Percentiles rank a stretch among this genome's conserved stretches.
These are phyloP conservation scores for Jackrogersella multiformis DNA, from an alignment of 495 filamentous ascomycete species.

Conservation along the genomic window DNA sequence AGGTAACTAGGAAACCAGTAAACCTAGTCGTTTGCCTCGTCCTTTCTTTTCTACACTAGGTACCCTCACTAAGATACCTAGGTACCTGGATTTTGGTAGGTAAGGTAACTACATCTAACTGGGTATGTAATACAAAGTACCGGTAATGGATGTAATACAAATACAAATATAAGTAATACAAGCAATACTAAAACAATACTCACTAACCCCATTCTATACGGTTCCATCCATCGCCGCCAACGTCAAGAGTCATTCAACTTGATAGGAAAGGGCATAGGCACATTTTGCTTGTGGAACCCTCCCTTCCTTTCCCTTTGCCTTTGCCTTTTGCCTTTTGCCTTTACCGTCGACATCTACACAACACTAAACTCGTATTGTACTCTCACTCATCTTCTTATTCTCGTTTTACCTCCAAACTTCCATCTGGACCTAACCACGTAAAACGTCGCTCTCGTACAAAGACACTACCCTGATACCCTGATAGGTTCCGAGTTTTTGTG, in stretches of 20 bases:
- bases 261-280: neutral
- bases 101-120: no score
- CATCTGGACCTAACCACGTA: constrained; percentile 9
- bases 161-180: no score
- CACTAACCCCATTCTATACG: constrained; percentile 31
- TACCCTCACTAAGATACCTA: neutral
- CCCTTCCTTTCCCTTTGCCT: constrained; percentile 26
- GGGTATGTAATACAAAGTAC: no score
- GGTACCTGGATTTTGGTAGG: no score
- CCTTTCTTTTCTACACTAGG: constrained; percentile 32
- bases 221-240: constrained; percentile 41
- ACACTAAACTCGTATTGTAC: constrained; percentile 1
- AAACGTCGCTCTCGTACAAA: constrained; percentile 2
- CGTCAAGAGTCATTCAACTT: constrained; percentile 38
- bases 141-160: no score
- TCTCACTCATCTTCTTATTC: neutral
- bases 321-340: constrained; percentile 31
- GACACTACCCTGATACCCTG: neutral
- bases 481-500: constrained; percentile 18
- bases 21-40: constrained; percentile 36
- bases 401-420: neutral
- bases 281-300: constrained; percentile 2
- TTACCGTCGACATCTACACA: constrained; percentile 10
- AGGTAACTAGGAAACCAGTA: no score
- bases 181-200: neutral